These are phyloP conservation scores for Aspergillus avenaceus DNA, from an alignment of 495 filamentous ascomycete species.

Conservation along the genomic window DNA sequence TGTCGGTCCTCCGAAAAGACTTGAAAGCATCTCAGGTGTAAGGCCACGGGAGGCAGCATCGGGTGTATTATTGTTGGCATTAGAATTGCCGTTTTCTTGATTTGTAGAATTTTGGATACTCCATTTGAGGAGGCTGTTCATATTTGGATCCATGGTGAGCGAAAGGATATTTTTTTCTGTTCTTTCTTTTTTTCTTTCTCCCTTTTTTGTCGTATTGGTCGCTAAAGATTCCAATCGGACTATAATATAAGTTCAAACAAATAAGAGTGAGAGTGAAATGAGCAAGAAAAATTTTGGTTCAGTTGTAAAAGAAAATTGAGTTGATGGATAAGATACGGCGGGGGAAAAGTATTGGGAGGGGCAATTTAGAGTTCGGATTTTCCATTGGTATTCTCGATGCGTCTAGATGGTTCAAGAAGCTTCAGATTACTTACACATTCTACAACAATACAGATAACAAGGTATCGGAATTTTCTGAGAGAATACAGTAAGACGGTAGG, in stretches of 20 bases:
- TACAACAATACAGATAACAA: constrained; percentile 8
- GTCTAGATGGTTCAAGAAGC: constrained; percentile 25
- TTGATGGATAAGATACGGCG: neutral
- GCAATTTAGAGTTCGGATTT: neutral
- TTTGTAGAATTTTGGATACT: constrained; percentile 71
- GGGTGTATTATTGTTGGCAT: constrained; percentile 26
- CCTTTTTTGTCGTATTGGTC: constrained; percentile 4
- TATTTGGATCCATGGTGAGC: constrained; percentile 52
- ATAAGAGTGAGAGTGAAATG: too few relatives aligned
- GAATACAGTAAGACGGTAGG: too few relatives aligned
- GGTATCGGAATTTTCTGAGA: too few relatives aligned
- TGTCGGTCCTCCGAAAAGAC: constrained; percentile 74
- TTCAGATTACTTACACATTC: constrained; percentile 16
- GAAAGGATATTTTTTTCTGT: too few relatives aligned
- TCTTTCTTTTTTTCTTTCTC: neutral
- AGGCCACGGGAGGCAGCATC: constrained; percentile 41
- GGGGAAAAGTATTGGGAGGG: neutral
- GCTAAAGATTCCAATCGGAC: neutral
- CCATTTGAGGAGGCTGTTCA: constrained; percentile 90
- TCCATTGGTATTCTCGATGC: constrained; percentile 4
- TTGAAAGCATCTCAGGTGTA: constrained; percentile 60
- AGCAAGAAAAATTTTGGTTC: too few relatives aligned
- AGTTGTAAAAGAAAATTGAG: neutral
- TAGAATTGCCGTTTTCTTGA: constrained; percentile 24
- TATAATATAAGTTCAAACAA: too few relatives aligned